Evolutionary conservation across 2,329 filamentous ascomycete genomes (phyloP), one percentile per base, ranked within the genome.

Genomic region (Scopulariopsis brevicaulis): DNA sequence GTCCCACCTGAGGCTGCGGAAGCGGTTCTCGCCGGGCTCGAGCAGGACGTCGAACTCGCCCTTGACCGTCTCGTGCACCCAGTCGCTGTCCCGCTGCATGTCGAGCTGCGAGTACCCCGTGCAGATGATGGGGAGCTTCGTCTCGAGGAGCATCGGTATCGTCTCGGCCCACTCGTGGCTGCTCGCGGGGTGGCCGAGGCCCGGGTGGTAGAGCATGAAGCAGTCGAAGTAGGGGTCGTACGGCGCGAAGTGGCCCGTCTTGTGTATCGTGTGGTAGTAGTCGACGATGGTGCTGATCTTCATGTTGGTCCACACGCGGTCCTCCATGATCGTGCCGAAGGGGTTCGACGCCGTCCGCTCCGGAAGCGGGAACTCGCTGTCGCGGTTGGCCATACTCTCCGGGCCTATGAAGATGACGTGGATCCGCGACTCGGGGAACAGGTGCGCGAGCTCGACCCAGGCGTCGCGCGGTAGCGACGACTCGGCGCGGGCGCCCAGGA

Each of bases 211-310:
- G 56, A 96, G 81, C 66, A 99, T 85, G 68, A 99, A 96, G 71
- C 89, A 94, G 76, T 99, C 94, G 71, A 99, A 96, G 75, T 99
- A 99, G 1, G 94, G 94, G 69, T 99, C 94, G 69, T 95, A 96
- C 0, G 95, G 94, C 59, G 89, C 84, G 74, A 97, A 99, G 68
- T 92, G 82, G 54, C 90, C 87, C 0, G 93, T 89, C 69, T 91
- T 84, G 74, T 99, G 93, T 64, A 99, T 83, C 2, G 90, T 97
- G 73, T 99, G 93, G 76, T 95, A 99, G 75, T 99, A 96, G 65
- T 99, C 94, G 56, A 97, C 93, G 67, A 92, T 96, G 0, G 95
- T 99, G 70, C 87, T 94, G 67, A 99, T 96, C 77, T 99, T 99
- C 83, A 97, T 85, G 63, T 87, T 86, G 58, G 87, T 85, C 68